These are phyloP conservation scores for Plasmodium gallinaceum DNA, from an alignment of 169 alveolate species.

Conservation along the genomic window DNA sequence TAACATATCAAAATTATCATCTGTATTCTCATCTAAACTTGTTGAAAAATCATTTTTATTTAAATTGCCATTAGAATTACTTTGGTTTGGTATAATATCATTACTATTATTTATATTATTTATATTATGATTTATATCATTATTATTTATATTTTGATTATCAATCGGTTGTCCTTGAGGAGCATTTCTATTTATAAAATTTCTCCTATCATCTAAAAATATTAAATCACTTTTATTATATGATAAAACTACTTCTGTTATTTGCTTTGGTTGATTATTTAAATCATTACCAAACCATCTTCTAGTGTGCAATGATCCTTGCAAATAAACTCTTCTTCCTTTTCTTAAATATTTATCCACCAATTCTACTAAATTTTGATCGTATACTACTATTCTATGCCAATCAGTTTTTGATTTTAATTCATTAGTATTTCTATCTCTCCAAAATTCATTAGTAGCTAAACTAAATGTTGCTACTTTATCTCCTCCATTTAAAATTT, in stretches of 20 bases:
- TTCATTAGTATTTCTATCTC: slow-evolving; percentile 75
- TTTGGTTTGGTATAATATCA: neutral
- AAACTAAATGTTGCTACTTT: slow-evolving; percentile 78
- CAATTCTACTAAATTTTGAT: slow-evolving; percentile 71
- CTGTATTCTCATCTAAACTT: slow-evolving; percentile 5
- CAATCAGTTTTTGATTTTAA: slow-evolving; percentile 75
- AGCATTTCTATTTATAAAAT: slow-evolving; percentile 34
- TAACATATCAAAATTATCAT: slow-evolving; percentile 11
- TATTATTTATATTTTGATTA: slow-evolving; percentile 19
- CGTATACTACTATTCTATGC: slow-evolving; percentile 78
- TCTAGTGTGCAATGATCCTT: slow-evolving; percentile 78
- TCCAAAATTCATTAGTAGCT: slow-evolving; percentile 80
- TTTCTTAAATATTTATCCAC: slow-evolving; percentile 78
- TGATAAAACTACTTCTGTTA: slow-evolving; percentile 64
- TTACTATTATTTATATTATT: neutral
- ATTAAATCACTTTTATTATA: slow-evolving; percentile 71
- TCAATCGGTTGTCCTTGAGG: slow-evolving; percentile 7
- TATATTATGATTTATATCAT: neutral
- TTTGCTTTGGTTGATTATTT: slow-evolving; percentile 62
- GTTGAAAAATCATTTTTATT: slow-evolving; percentile 19
- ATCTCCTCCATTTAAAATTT: slow-evolving; percentile 76
- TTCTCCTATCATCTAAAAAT: slow-evolving; percentile 59
- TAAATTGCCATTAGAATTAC: neutral
- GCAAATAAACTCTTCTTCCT: slow-evolving; percentile 75
- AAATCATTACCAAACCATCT: slow-evolving; percentile 72